These are phyloP conservation scores for Irineochytrium annulatum DNA, from an alignment of 192 early-diverging fungal genomes.

Conservation along the genomic window DNA sequence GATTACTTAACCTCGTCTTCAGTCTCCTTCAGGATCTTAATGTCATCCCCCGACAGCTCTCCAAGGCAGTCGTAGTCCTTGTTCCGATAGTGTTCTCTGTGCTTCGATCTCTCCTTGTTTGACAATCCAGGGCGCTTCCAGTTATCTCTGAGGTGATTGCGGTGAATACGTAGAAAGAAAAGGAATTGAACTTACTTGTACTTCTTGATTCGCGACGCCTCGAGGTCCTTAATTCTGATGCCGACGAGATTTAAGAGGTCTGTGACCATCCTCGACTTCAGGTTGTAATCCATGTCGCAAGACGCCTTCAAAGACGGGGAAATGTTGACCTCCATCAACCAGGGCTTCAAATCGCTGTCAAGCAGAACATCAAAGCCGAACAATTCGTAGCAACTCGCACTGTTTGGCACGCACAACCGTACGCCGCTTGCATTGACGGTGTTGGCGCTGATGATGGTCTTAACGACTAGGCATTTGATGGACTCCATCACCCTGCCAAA, in stretches of 20 bases:
- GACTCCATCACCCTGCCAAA: slow-evolving; percentile 24
- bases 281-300: slow-evolving; percentile 31
- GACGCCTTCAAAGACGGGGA: slow-evolving; percentile 45
- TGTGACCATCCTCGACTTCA: slow-evolving; percentile 33
- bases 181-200: slow-evolving; percentile 11
- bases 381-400: slow-evolving; percentile 54
- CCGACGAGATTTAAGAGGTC: slow-evolving; percentile 49
- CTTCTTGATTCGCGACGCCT: slow-evolving; percentile 11
- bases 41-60: slow-evolving; percentile 29
- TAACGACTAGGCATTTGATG: slow-evolving; percentile 36
- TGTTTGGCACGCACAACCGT: slow-evolving; percentile 31
- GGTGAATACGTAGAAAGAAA: not conserved
- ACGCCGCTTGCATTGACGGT: slow-evolving; percentile 35
- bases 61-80: slow-evolving; percentile 11
- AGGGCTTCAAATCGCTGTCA: slow-evolving; percentile 47
- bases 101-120: slow-evolving; percentile 17
- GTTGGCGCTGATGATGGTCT: slow-evolving; percentile 38
- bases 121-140: not conserved
- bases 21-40: slow-evolving; percentile 26
- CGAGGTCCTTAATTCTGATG: slow-evolving; percentile 27
- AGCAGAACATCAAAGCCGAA: slow-evolving; percentile 60
- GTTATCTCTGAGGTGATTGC: not conserved
- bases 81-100: slow-evolving; percentile 6
- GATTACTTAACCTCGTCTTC: slow-evolving; percentile 39
- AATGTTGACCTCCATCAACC: slow-evolving; percentile 61